A percentile compares a stretch with the other conserved stretches of the same genome.
phyloP scores from a whole-genome alignment of 148 eudicot genomes.

The Rhododendron williamsianum region DNA sequence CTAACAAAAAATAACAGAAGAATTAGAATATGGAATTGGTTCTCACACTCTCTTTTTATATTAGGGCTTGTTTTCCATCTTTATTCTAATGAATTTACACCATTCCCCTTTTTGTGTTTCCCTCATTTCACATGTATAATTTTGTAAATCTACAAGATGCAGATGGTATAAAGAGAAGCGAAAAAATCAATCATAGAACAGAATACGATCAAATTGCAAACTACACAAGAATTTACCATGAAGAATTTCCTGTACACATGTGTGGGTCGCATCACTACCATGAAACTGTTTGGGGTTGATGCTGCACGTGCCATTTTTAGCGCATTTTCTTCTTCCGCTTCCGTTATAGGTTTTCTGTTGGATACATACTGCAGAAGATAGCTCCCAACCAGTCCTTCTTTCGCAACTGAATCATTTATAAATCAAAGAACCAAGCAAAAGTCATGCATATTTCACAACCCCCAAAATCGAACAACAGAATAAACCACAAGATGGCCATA shows the following conservation, averaged over 20 bases:
- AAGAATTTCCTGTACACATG: constrained; percentile 31
- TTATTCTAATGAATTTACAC: background rate
- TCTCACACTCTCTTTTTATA: background rate
- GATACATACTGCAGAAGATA: constrained; percentile 13
- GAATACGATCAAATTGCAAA: background rate
- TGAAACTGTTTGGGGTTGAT: constrained; percentile 13
- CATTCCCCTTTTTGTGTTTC: background rate
- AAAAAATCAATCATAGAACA: background rate
- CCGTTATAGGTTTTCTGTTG: constrained; percentile 27
- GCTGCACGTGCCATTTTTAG: constrained; percentile 22
- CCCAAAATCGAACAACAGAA: background rate
- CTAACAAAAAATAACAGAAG: background rate
- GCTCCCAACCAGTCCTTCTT: background rate
- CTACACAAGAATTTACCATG: constrained; percentile 24
- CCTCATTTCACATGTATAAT: background rate
- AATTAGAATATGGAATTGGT: background rate
- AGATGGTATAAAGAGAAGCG: background rate
- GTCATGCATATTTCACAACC: constrained; percentile 1
- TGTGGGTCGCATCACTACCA: constrained; percentile 28
- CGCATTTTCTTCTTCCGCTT: constrained; percentile 23
- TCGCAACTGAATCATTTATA: background rate
- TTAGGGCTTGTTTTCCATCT: background rate
- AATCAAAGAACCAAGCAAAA: background rate
- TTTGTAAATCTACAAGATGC: background rate
- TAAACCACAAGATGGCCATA: background rate